A percentile compares a stretch with the other conserved stretches of the same genome.
These are phyloP conservation scores for Candida qinlingensis DNA, from an alignment of 805 yeast species.

Conservation along the genomic window DNA sequence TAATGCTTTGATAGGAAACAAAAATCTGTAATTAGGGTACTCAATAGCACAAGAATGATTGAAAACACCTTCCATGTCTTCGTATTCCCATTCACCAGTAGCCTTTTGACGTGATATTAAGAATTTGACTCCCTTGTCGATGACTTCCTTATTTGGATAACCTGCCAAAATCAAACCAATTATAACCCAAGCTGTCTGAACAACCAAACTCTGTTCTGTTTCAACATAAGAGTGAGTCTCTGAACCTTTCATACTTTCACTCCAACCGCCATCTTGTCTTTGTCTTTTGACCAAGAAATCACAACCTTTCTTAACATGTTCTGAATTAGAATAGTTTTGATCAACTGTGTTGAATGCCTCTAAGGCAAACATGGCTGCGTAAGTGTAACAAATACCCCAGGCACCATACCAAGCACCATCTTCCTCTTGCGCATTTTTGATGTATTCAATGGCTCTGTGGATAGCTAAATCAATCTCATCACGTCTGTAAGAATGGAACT, in stretches of 20 bases:
- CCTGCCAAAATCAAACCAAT: slow-evolving; percentile 76
- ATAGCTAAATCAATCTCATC: slow-evolving; percentile 68
- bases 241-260: slow-evolving; percentile 87
- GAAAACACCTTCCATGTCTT: slow-evolving; percentile 91
- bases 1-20: slow-evolving; percentile 89
- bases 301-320: slow-evolving; percentile 67
- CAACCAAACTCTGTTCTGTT: slow-evolving; percentile 57
- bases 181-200: slow-evolving; percentile 91
- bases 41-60: slow-evolving; percentile 93
- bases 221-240: slow-evolving; percentile 76
- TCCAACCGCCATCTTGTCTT: slow-evolving; percentile 93
- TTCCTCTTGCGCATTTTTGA: slow-evolving; percentile 55
- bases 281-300: slow-evolving; percentile 77
- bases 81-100: slow-evolving; percentile 83
- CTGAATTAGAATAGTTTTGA: slow-evolving; percentile 54
- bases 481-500: slow-evolving; percentile 57
- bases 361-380: slow-evolving; percentile 96
- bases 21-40: slow-evolving; percentile 86
- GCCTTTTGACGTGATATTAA: slow-evolving; percentile 60
- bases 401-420: slow-evolving; percentile 99
- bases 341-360: slow-evolving; percentile 82
- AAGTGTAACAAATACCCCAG: slow-evolving; percentile 96
- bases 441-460: slow-evolving; percentile 65
- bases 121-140: slow-evolving; percentile 57
- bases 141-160: slow-evolving; percentile 64